Evolutionary conservation across 2,329 filamentous ascomycete species (phyloP), one percentile per base, ranked within the genome.

Genomic region (Claviceps africana): DNA sequence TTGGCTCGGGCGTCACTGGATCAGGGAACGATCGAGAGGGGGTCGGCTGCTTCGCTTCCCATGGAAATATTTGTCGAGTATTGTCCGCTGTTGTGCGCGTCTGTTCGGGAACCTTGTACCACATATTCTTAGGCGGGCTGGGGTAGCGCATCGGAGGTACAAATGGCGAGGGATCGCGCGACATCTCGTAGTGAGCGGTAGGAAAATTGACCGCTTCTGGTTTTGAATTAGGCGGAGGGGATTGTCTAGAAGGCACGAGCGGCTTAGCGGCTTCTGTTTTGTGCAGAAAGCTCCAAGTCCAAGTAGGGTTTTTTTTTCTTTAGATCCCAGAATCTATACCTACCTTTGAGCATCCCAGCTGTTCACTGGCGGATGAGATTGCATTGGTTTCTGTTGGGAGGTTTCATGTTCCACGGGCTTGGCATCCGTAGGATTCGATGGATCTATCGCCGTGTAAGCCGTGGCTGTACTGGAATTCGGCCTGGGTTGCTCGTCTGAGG

Each of bases 201-300:
- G 89, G 88, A 62, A 97, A 86, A 65, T 94, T 88, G 56, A 80
- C 73, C 7, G 89, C 91, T 73, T 97, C 93, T 9, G 90, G 90
- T 62, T 75, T 85, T 5, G 89, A 88, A 61, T 86, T 68, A 43
- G 67, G 52, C 11, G 81, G 81, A 53, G 82, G 81, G 45, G 82
- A 69, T 60, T 83, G 78, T 64, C 83, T 86, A 31, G 17, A 31
- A 39, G 19, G 13, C 61, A 62, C 19, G 25, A 9, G 8, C 35
- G 47, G 25, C 43, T 60, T 50, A 55, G 47, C 25, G 51, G 43
- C 35, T 15, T 19, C 8, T 28, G 19, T 3, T 31, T 37, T 15
- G 17, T n/a, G 22, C 15, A 45, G 3, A 37, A 28, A 9, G 40
- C 5, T 25, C 13, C 25, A 21, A 46, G 10, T 25, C 13, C 25